phyloP scores from a whole-genome alignment of 371 early-diverging fungal species.

The Apophysomyces ossiformis region DNA sequence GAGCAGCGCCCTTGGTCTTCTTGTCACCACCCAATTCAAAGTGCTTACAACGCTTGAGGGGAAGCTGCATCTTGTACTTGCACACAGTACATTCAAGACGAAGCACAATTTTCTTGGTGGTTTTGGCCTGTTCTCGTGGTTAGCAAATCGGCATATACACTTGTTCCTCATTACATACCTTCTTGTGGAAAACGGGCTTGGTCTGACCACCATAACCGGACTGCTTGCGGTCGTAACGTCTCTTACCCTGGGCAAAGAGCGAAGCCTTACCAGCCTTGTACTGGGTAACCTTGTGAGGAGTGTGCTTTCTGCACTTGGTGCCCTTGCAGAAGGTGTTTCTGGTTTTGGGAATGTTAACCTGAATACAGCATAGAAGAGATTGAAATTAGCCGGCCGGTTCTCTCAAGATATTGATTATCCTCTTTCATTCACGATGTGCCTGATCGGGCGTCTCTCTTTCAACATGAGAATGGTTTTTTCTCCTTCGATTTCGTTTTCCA shows the following conservation, averaged over 20 bases:
- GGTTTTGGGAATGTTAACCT: conserved; percentile 99
- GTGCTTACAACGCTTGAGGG: conserved; percentile 99
- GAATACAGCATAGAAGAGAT: neutral
- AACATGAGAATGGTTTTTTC: neutral
- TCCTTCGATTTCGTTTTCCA: neutral
- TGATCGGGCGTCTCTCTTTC: neutral
- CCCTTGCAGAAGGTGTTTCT: conserved; percentile 98
- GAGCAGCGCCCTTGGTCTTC: conserved; percentile 82
- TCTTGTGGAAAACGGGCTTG: conserved; percentile 97
- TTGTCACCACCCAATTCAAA: conserved; percentile 99
- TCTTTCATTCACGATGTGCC: neutral
- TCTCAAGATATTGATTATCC: neutral
- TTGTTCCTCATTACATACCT: conserved; percentile 15
- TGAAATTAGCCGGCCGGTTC: neutral
- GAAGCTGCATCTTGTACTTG: conserved; percentile 95
- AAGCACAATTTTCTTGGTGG: conserved; percentile 99
- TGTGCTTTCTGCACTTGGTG: conserved; percentile 96
- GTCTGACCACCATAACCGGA: conserved; percentile 99
- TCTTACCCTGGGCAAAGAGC: conserved; percentile 95
- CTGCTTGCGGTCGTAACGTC: conserved; percentile 76
- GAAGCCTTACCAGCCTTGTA: conserved; percentile 99
- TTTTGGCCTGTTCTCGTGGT: conserved; percentile 74
- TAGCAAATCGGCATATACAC: conserved; percentile 14
- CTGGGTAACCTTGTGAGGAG: conserved; percentile 98
- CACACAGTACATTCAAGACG: conserved; percentile 98